phyloP scores from a whole-genome alignment of 2,329 filamentous ascomycete genomes.

The Diaporthe sp. region DNA sequence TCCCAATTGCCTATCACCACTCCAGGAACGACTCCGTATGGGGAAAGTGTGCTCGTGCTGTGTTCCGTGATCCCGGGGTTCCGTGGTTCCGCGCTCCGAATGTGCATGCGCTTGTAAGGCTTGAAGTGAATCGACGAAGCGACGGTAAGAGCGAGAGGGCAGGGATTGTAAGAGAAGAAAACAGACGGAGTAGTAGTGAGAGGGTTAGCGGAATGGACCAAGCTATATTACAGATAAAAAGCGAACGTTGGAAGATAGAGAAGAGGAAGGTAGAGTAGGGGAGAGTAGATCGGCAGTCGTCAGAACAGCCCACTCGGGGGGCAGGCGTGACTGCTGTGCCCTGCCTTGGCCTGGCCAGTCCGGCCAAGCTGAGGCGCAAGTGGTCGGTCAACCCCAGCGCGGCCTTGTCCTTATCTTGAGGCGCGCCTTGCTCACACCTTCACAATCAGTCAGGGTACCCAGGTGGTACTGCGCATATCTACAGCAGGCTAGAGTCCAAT shows the following conservation, averaged over 20 bases:
- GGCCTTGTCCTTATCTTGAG: slow-evolving; percentile 18
- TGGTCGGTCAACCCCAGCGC: slow-evolving; percentile 16
- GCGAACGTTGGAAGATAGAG: not conserved
- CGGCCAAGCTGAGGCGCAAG: slow-evolving; percentile 22
- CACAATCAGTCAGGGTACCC: not conserved
- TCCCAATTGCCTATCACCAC: not conserved
- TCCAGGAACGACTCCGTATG: slow-evolving; percentile 23
- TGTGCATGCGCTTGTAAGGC: not conserved
- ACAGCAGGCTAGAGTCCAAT: not conserved
- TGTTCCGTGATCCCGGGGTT: not conserved
- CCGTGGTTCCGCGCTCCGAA: not conserved
- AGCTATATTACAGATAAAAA: not conserved
- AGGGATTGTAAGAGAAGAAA: not conserved
- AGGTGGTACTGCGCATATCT: not conserved
- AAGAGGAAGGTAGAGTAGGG: not conserved
- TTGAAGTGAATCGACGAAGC: no score
- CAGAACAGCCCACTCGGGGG: slow-evolving; percentile 17
- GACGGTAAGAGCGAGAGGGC: not conserved
- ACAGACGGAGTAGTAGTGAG: no score
- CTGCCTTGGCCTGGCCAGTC: not conserved
- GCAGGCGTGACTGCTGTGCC: slow-evolving; percentile 2
- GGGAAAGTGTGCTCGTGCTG: slow-evolving; percentile 26
- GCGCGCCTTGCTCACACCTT: not conserved
- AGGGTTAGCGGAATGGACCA: not conserved
- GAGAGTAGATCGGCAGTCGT: slow-evolving; percentile 13